Evolutionary conservation across 2,329 filamentous ascomycete species (phyloP), one percentile per base, ranked within the genome.

Genomic region (Chaetoscypha palmicola): DNA sequence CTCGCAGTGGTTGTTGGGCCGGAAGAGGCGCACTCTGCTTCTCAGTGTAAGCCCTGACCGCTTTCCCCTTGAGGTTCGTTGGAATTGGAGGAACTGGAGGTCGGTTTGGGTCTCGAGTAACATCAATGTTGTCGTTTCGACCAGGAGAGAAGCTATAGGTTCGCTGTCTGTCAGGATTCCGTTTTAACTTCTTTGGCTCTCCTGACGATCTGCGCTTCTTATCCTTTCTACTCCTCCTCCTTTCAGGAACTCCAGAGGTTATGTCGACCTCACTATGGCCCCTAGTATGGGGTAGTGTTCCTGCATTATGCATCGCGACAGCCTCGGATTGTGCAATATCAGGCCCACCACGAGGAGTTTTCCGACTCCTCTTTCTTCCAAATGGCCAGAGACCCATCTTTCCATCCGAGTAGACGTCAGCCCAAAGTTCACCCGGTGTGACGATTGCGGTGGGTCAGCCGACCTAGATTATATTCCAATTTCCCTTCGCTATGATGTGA

Each of bases 301-400:
- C 55, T 54, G 50, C 51, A 42, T 59, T 49, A 58, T 64, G 67
- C 53, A 63, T 64, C 48, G 54, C 59, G 47, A 53, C 68, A 68
- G 60, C 78, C 71, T 61, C 79, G 71, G 58, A 71, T 65, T 57
- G 74, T 74, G 47, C 73, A 66, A 53, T 75, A 65, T 55, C 73
- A 73, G 55, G 72, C 74, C 64, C 77, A 55, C 67, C 68, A 48
- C 68, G 66, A 51, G 71, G 64, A 60, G 73, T 70, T 66, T 71
- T 78, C 66, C 81, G 81, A 65, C 79, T 81, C 66, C 76, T 81
- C 67, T 75, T 82, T 60, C 83, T 80, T 66, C 81, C 74, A 66
- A 94, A 94, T 49, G 82, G 86, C 88, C 87, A 94, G 65, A 90
- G 70, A 62, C 82, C 79, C 86, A 91, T 91, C 38, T 53, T 62